phyloP scores from a whole-genome alignment of 306 rosid species.

The Neltuma alba region DNA sequence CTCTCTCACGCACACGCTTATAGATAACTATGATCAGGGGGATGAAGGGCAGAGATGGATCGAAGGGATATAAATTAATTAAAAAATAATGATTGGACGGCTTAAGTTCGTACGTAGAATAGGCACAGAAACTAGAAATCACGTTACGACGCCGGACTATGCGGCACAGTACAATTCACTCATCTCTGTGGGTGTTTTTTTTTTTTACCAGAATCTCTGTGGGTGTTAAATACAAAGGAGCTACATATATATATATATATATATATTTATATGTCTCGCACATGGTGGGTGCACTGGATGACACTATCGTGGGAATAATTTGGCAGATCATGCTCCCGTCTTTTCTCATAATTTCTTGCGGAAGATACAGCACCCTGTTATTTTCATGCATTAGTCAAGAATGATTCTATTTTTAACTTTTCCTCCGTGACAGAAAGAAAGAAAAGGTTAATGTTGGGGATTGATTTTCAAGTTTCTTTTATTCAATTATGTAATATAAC shows the following conservation, averaged over 20 bases:
- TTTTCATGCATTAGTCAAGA: not conserved
- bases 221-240: conserved; percentile 23
- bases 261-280: conserved; percentile 35
- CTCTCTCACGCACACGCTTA: no score
- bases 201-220: no score
- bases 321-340: not conserved
- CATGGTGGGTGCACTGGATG: conserved; percentile 54
- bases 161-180: conserved; percentile 46
- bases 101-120: no score
- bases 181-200: not conserved
- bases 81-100: no score
- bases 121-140: conserved; percentile 15
- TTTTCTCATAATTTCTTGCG: not conserved
- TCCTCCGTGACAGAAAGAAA: not conserved
- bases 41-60: no score
- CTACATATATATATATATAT: not conserved
- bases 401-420: not conserved
- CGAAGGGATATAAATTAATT: no score
- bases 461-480: no score
- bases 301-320: not conserved
- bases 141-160: conserved; percentile 61
- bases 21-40: no score
- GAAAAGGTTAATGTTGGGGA: not conserved
- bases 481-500: no score
- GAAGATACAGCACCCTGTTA: not conserved